Evolutionary conservation across 2,329 filamentous ascomycete genomes (phyloP), one percentile per base, ranked within the genome.

Genomic region (Colletotrichum endophyticum): DNA sequence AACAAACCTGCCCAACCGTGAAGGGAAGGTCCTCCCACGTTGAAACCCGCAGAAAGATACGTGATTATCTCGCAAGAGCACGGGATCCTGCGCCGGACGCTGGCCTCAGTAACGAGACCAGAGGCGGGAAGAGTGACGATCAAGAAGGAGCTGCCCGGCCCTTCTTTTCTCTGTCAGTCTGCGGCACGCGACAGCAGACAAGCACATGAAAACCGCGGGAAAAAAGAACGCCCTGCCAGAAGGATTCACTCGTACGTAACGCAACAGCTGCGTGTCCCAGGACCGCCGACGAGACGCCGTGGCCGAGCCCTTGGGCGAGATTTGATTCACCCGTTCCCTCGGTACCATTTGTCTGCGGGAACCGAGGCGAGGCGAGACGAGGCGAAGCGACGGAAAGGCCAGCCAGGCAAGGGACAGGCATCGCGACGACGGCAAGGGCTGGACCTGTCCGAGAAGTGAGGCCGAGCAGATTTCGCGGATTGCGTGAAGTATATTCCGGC

Each of bases 281-380:
- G 68, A 39, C 44, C 68, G 68, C 73, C 69, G 73, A 75, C 73
- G 53, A 75, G 68, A 62, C 25, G 69, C 73, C 69, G 68, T 56
- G 68, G 73, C 12, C 34, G 63, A 61, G 61, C 30, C 68, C 62
- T 62, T 56, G 73, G 73, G 13, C 27, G 57, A 61, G 72, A 62
- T 72, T 72, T 66, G 32, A 73, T 76, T 53, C 70, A 69, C 57
- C 70, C 57, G 63, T 73, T 22, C 68, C 61, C 53, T 72, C 73
- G 73, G 63, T 73, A 69, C 32, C 64, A 73, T 64, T 69, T 44
- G 56, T 34, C 30, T 66, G 59, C 70, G 70, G 57, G 39, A 64
- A 44, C 62, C 70, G 63, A 69, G 56, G 44, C 63, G 44, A 76
- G 63, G 68, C 72, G 68, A 75, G 72, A 62, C 72, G 67, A 70